These are phyloP conservation scores for Candida argentea DNA, from an alignment of 805 yeast genomes.

Conservation along the genomic window DNA sequence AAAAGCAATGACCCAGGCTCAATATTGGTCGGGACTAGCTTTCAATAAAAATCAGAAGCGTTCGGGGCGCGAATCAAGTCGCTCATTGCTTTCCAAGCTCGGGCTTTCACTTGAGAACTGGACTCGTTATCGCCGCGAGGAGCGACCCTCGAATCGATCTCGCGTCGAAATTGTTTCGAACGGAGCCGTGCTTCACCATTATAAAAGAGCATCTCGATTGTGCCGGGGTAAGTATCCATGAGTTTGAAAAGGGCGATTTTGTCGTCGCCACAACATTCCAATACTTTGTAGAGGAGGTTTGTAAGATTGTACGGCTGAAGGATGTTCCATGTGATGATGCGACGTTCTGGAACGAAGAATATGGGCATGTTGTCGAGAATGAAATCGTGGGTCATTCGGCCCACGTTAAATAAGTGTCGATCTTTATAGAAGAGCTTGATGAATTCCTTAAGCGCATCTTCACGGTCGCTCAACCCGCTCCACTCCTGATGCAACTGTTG, in stretches of 20 bases:
- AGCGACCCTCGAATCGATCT: conserved; percentile 12
- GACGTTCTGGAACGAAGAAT: conserved; percentile 23
- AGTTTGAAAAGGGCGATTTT: conserved; percentile 14
- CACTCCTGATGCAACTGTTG: conserved; percentile 7
- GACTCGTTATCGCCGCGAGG: conserved; percentile 8
- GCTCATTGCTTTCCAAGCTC: conserved; percentile 15
- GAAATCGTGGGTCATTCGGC: background rate
- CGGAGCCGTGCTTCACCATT: conserved; percentile 11
- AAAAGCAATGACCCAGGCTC: background rate
- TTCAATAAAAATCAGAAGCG: background rate
- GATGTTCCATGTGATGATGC: conserved; percentile 13
- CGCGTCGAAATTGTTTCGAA: conserved; percentile 12
- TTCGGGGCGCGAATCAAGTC: conserved; percentile 4
- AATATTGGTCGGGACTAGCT: too few relatives aligned
- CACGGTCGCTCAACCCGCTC: conserved; percentile 3
- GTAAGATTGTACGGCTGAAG: conserved; percentile 11
- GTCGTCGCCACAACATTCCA: conserved; percentile 9
- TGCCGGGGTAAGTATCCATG: conserved; percentile 24
- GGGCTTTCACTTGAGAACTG: conserved; percentile 12
- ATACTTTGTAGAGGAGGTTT: conserved; percentile 9
- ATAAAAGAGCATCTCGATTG: conserved; percentile 20
- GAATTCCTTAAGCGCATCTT: conserved; percentile 7
- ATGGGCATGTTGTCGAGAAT: conserved; percentile 13
- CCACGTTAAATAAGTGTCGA: conserved; percentile 2
- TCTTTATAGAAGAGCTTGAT: conserved; percentile 5